Evolutionary conservation across 179 eudicot species (phyloP), one percentile per base, ranked within the genome.

Genomic region (Patellifolia procumbens): DNA sequence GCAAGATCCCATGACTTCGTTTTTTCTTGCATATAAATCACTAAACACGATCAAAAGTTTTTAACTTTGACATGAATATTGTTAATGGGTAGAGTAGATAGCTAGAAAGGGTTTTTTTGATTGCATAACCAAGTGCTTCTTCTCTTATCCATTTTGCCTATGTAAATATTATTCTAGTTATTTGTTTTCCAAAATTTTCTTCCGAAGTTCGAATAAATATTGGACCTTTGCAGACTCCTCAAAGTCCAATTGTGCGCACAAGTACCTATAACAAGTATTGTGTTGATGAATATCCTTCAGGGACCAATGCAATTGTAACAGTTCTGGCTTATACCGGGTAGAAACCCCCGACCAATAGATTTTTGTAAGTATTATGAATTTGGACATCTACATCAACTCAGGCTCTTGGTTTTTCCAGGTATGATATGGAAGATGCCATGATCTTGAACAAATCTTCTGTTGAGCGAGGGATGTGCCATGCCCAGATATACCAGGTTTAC

Each of bases 391-490:
- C 55, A n/a, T 66, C n/a, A 52, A 70, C 63, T 73, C 32, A 81
- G 11, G 26, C 70, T 68, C 22, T 32, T 52, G 58, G 52, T 53
- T 73, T 73, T 31, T 85, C 62, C 88, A 94, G 98, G 43, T 94
- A 92, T 74, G 98, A 94, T 78, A 94, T 94, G 98, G 98, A 94
- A 85, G 98, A 94, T 87, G 98, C 98, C 74, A 94, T 94, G 98
- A 83, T 94, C 69, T 77, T 94, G 78, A 94, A 94, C 81, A 94
- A 84, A 82, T 91, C 98, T 42, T 91, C 98, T 62, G 98, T 94
- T 70, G 98, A 94, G 17, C 98, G 98, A 66, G 98, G 98, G 73
- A 70, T 94, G 86, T 89, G 85, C 80, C 97, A 90, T 88, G 98
- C 91, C 49, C 91, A 91, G 55, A 88, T 92, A 84, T 94, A 92